Evolutionary conservation across 2,329 filamentous ascomycete species (phyloP), one percentile per base, ranked within the genome.

Genomic region (Penicillium palitans): DNA sequence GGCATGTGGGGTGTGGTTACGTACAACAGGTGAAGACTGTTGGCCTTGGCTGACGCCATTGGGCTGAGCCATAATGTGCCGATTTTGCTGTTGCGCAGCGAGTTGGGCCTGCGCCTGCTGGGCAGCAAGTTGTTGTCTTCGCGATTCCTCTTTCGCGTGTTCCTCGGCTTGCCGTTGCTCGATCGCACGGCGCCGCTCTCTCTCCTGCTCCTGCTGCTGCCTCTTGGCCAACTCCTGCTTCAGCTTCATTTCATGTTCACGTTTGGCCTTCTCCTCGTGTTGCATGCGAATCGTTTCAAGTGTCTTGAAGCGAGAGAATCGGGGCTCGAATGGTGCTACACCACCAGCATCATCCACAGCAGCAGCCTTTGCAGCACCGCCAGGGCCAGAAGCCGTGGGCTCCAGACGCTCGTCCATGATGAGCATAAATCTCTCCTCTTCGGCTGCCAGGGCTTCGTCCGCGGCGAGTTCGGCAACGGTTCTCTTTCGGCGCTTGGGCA

Each of bases 401-500:
- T 86, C 83, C 59, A 92, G 83, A 6, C 91, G 85, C 67, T 97
- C 93, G 69, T 99, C 95, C 76, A 93, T 86, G 24, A 91, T 88
- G 51, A 98, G 87, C 91, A 99, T 95, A 66, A 91, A 96, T 47
- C 91, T 86, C 75, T 99, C 93, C 63, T 91, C 87, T 59, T 92
- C 90, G 24, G 93, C 93, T 0, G 92, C 91, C 59, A 91, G 83
- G 1, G 95, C 93, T 76, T 99, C 93, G 70, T 99, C 95, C 8
- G 93, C 93, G 9, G 91, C 95, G 79, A 98, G 86, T 72, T 99
- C 93, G 9, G 95, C 95, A 19, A 96, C 88, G 0, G 95, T 99
- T 61, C 93, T 87, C 81, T 99, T 98, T 57, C 95, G 84, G 8
- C 88, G 88, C 81, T 96, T 97, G 3, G 92, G 92, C 60, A 89